A percentile compares a stretch with the other conserved stretches of the same genome.
Evolutionary conservation across 2,329 filamentous ascomycete genomes (phyloP).

Genomic region (Reticulascus tulasneorum): DNA sequence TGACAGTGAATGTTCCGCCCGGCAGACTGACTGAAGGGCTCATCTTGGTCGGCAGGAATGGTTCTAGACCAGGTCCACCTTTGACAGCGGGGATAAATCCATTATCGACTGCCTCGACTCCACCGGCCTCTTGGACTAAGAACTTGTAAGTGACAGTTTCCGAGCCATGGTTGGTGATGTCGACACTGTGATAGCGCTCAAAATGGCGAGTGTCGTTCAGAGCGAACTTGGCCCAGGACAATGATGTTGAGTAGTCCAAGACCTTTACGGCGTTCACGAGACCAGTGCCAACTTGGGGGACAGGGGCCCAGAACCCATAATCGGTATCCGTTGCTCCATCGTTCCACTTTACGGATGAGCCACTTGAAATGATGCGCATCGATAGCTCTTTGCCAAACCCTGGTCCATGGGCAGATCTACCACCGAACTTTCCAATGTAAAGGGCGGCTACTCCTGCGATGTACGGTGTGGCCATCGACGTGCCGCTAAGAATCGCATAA

Average conservation of each 20-base stretch:
- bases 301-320: constrained; percentile 22
- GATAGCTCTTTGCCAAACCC: constrained; percentile 26
- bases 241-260: constrained; percentile 29
- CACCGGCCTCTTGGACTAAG: constrained; percentile 24
- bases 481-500: constrained; percentile 40
- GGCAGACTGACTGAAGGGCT: constrained; percentile 5
- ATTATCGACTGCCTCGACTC: constrained; percentile 31
- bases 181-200: constrained; percentile 17
- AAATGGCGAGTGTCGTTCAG: constrained; percentile 42
- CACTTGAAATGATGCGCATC: constrained; percentile 27
- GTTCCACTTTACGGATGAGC: constrained; percentile 23
- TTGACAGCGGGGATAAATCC: no score
- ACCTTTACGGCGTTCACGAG: constrained; percentile 38
- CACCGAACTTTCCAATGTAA: constrained; percentile 31
- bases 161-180: constrained; percentile 32
- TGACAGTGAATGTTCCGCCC: background rate
- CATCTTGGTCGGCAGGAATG: constrained; percentile 4
- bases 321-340: constrained; percentile 4
- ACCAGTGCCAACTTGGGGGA: constrained; percentile 35
- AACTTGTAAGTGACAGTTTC: constrained; percentile 28
- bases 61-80: no score
- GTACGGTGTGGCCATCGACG: constrained; percentile 43
- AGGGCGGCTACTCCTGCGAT: constrained; percentile 34
- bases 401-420: constrained; percentile 26
- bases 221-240: constrained; percentile 34